phyloP scores from a whole-genome alignment of 169 alveolate genomes.

The Cyclospora cayetanensis region DNA sequence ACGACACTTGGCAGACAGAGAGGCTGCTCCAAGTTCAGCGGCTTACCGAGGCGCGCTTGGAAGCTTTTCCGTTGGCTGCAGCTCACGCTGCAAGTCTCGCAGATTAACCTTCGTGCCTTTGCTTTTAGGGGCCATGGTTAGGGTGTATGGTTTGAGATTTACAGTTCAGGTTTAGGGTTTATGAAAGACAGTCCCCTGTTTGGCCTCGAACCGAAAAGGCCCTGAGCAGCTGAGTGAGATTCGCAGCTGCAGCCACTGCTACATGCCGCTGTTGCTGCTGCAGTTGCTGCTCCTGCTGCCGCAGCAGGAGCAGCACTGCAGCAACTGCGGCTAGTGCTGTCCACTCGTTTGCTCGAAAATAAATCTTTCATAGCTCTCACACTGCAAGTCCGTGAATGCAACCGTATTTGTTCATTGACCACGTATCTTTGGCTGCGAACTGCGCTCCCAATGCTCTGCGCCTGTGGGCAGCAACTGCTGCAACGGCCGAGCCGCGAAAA shows the following conservation, averaged over 20 bases:
- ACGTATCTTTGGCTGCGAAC: too few species aligned
- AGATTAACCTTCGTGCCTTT: slow-evolving; percentile 42
- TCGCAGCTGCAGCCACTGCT: slow-evolving; percentile 15
- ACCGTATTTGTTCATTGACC: not conserved
- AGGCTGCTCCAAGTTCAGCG: too few species aligned
- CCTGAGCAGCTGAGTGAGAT: not conserved
- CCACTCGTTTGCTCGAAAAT: not conserved
- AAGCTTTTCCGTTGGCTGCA: not conserved
- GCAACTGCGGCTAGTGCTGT: not conserved
- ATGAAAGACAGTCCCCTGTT: not conserved
- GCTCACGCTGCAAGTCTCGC: slow-evolving; percentile 28
- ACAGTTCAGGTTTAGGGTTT: slow-evolving; percentile 26
- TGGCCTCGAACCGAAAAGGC: not conserved
- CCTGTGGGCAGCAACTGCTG: too few species aligned
- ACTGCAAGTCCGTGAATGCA: not conserved
- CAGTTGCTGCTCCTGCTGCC: not conserved
- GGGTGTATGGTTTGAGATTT: slow-evolving; percentile 43
- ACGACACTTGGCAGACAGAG: too few species aligned
- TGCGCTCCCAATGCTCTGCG: too few species aligned
- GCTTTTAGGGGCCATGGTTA: slow-evolving; percentile 42
- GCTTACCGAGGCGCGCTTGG: slow-evolving; percentile 23
- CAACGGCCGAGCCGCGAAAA: not conserved
- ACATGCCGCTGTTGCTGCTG: not conserved
- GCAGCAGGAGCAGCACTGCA: not conserved
- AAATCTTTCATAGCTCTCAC: not conserved